Evolutionary conservation across 1,284 basidiomycete species (phyloP), one percentile per base, ranked within the genome.

Genomic region (Pseudozyma sp.): DNA sequence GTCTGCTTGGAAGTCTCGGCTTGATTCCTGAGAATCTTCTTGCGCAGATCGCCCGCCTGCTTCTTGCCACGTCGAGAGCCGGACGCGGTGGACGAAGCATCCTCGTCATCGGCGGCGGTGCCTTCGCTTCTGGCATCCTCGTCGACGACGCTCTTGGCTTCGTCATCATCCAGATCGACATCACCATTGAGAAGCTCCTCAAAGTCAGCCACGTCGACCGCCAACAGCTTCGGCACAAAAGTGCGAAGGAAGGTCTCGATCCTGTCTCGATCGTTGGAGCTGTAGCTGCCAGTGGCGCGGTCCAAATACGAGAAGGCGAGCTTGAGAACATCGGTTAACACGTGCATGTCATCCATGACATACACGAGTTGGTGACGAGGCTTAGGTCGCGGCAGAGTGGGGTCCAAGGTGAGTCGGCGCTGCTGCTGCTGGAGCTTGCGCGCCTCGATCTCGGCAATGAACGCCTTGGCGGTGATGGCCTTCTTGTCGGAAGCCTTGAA

Each of bases 401-500:
- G 79, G 39, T 84, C 82, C 51, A 76, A 21, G 43, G 63, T 74
- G 34, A 83, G 70, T 35, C 82, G 55, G 40, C 78, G 71, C 60
- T 84, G 81, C 70, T 92, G 91, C 85, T 95, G 92, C 81, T 91
- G 90, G 34, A 89, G 88, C 81, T 92, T 91, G 67, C 91, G 87
- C 47, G 88, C 86, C 86, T 98, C 95, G 79, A 98, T 93, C 80
- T 99, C 94, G 47, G 88, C 89, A 50, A 97, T 90, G 80, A 99
- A 92, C 70, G 91, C 89, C 86, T 96, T 98, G 51, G 92, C 89
- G 5, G 94, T 96, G 82, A 97, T 92, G 56, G 90, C 90, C 88
- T 97, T 97, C 89, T 97, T 98, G 88, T 99, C 97, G 84, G 93
- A 93, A 50, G 89, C 89, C 87, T 98, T 98, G 90, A 97, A 97